Percentiles rank a stretch among this genome's conserved stretches.
phyloP scores from a whole-genome alignment of 169 alveolate genomes.

The Plasmodium relictum region DNA sequence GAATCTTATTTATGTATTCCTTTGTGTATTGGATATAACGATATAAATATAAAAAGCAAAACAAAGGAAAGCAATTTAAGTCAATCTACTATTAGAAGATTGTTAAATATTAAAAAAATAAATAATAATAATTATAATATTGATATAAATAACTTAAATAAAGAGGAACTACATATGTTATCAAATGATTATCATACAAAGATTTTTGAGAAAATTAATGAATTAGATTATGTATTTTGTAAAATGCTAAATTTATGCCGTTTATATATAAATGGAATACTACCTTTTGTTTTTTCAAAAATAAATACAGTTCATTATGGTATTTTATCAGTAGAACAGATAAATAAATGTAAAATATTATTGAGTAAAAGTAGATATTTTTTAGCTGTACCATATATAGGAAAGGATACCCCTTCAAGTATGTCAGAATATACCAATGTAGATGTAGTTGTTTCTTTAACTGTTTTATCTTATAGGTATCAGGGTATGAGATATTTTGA shows the following conservation, averaged over 20 bases:
- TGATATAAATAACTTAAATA: conserved; percentile 19
- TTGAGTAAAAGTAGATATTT: conserved; percentile 88
- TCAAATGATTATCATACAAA: conserved; percentile 68
- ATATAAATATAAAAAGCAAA: conserved; percentile 14
- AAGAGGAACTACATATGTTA: conserved; percentile 36
- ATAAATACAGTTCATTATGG: conserved; percentile 89
- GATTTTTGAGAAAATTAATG: conserved; percentile 69
- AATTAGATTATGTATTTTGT: conserved; percentile 77
- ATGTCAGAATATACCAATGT: conserved; percentile 95
- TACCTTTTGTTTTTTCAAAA: conserved; percentile 91
- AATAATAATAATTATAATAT: conserved; percentile 21
- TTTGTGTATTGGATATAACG: conserved; percentile 57
- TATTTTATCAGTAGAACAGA: conserved; percentile 78
- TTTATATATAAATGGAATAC: conserved; percentile 90
- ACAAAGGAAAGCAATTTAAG: conserved; percentile 28
- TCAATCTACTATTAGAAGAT: conserved; percentile 65
- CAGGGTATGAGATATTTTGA: conserved; percentile 92
- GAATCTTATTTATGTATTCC: conserved; percentile 75
- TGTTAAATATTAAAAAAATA: conserved; percentile 56
- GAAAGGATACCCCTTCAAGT: conserved; percentile 93
- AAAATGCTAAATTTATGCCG: conserved; percentile 88
- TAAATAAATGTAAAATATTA: conserved; percentile 64
- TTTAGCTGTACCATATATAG: conserved; percentile 94
- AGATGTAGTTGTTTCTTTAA: conserved; percentile 92
- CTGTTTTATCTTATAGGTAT: conserved; percentile 90